Evolutionary conservation across 2,329 filamentous ascomycete genomes (phyloP), one percentile per base, ranked within the genome.

Genomic region (Colletotrichum shisoi): DNA sequence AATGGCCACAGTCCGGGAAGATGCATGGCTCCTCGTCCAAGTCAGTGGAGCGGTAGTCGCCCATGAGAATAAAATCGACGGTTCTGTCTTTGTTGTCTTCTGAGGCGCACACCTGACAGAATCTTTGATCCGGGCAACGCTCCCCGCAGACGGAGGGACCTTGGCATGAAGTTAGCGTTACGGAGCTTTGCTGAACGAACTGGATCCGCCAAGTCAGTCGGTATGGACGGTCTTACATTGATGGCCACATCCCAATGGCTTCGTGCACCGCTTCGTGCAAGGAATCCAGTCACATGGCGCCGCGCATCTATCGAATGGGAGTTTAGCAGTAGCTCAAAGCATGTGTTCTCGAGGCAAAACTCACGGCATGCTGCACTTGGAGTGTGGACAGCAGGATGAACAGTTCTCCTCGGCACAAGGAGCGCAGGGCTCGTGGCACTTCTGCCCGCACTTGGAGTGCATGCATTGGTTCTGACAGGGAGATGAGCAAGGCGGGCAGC

Each of bases 271-370:
- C 70, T 81, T 74, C 1, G 83, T 84, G 73, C 89, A 93, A 1
- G 90, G 90, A 0, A 91, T 72, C 76, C 86, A 84, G 70, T 90
- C 80, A 72, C 89, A 93, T 0, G 90, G 89, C 0, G 85, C 89
- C 0, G 87, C 87, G 68, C 90, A 67, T 48, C 57, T 61, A 24
- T 15, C 6, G 17, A 4, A 48, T 45, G 4, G 7, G 12, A 19
- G 34, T 63, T 24, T 49, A 44, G 11, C 15, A 60, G 7, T 2
- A 4, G 2, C 3, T 15, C 17, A 24, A n/a, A 27, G 4, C 13
- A 12, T 44, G 3, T 15, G n/a, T 17, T 1, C 27, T 21, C 8
- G 27, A 11, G 11, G 17, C 5, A 9, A 6, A 40, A 39, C 63
- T 57, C 46, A 92, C 3, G 85, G 85, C 80, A 87, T 81, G 0